These are phyloP conservation scores for Spinellus fusiger DNA, from an alignment of 192 early-diverging fungal genomes.

Conservation along the genomic window DNA sequence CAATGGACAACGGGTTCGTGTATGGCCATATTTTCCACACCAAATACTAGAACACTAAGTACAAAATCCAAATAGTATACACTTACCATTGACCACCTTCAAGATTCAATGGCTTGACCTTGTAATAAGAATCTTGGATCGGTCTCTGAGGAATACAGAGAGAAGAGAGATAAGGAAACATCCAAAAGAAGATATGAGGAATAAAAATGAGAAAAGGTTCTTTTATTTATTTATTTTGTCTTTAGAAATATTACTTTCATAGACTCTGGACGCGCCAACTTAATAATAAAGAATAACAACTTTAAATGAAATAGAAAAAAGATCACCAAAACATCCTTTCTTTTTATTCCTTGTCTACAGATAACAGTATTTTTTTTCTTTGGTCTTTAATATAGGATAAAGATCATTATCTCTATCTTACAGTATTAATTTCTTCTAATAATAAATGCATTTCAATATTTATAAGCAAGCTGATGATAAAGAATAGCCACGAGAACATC, in stretches of 20 bases:
- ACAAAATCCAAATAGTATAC: not conserved
- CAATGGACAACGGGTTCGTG: not conserved
- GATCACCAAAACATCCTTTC: too few relatives aligned
- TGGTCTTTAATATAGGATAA: too few relatives aligned
- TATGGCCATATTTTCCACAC: conserved; percentile 11
- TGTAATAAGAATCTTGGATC: not conserved
- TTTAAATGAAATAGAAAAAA: too few relatives aligned
- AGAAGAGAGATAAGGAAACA: not conserved
- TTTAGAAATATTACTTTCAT: not conserved
- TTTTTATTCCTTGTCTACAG: too few relatives aligned
- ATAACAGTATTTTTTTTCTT: too few relatives aligned
- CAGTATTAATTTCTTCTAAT: too few relatives aligned
- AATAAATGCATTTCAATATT: too few relatives aligned
- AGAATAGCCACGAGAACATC: too few relatives aligned
- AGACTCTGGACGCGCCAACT: not conserved
- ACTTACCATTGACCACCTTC: conserved; percentile 7
- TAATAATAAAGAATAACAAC: too few relatives aligned
- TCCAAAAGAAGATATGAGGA: not conserved
- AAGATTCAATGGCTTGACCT: conserved; percentile 2
- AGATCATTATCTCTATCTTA: too few relatives aligned
- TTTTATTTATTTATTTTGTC: not conserved
- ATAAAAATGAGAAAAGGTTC: not conserved
- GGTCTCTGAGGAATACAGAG: not conserved
- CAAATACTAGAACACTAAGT: not conserved
- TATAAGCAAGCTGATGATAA: too few relatives aligned